phyloP scores from a whole-genome alignment of 805 yeast genomes.

The Yamadazyma olivae region DNA sequence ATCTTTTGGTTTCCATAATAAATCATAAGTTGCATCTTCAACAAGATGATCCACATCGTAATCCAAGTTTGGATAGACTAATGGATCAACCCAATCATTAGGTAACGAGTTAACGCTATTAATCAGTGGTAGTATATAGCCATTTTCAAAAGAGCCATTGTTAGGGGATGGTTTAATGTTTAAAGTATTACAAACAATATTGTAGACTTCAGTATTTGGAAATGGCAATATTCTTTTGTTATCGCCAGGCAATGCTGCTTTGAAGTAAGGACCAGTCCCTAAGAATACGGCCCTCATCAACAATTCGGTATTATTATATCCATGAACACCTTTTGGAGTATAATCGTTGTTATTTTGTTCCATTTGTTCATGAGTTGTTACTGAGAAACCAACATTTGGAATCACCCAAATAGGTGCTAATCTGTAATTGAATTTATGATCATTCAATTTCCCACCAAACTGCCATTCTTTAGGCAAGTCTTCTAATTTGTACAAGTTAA shows the following conservation, averaged over 20 bases:
- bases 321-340: slow-evolving; percentile 77
- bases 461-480: slow-evolving; percentile 53
- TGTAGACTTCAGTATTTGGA: slow-evolving; percentile 68
- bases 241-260: slow-evolving; percentile 21
- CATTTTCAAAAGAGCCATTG: slow-evolving; percentile 46
- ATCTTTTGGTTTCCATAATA: slow-evolving; percentile 23
- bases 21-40: slow-evolving; percentile 52
- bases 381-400: slow-evolving; percentile 77
- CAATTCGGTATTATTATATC: slow-evolving; percentile 73
- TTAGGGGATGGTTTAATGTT: slow-evolving; percentile 49
- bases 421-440: slow-evolving; percentile 49
- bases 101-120: slow-evolving; percentile 30
- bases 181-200: slow-evolving; percentile 67
- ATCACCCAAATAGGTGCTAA: slow-evolving; percentile 84
- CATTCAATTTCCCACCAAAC: slow-evolving; percentile 43
- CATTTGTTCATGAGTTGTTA: slow-evolving; percentile 61
- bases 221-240: slow-evolving; percentile 54
- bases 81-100: slow-evolving; percentile 45
- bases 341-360: slow-evolving; percentile 47
- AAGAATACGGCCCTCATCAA: slow-evolving; percentile 82
- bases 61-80: slow-evolving; percentile 48
- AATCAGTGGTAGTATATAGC: slow-evolving; percentile 10
- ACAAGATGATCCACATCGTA: slow-evolving; percentile 45
- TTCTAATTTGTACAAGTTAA: slow-evolving; percentile 49
- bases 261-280: slow-evolving; percentile 79